phyloP scores from a whole-genome alignment of 139 green algal species.

The Limnomonas spitsbergensis region DNA sequence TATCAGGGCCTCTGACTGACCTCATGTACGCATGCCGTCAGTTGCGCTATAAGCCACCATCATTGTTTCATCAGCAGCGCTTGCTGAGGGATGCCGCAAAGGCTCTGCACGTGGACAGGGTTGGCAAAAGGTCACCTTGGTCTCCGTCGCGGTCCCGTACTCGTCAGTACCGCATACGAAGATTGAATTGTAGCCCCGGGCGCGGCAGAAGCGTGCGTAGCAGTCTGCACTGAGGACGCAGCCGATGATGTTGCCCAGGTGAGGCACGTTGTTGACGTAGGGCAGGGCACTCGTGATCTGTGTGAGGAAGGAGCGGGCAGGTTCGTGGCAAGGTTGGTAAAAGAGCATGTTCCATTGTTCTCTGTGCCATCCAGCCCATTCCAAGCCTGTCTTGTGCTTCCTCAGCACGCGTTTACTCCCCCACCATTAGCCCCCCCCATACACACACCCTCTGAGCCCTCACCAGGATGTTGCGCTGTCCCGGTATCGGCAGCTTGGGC shows the following conservation, averaged over 20 bases:
- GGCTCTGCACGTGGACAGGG: no score
- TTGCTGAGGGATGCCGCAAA: no score
- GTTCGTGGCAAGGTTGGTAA: neutral
- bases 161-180: constrained; percentile 98
- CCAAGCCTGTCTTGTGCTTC: no score
- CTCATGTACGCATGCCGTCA: no score
- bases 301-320: neutral
- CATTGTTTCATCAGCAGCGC: no score
- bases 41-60: no score
- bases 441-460: constrained; percentile 2
- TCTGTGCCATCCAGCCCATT: no score
- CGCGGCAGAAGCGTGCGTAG: constrained; percentile 87
- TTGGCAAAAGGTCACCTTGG: constrained; percentile 88
- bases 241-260: constrained; percentile 98
- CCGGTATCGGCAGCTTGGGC: constrained; percentile 50
- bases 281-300: constrained; percentile 91
- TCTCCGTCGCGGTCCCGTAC: constrained; percentile 97
- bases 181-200: constrained; percentile 84
- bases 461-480: constrained; percentile 58
- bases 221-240: constrained; percentile 92
- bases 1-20: no score
- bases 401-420: no score
- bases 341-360: neutral
- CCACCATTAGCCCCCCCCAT: neutral
- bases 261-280: constrained; percentile 99